Percentiles rank a stretch among this genome's conserved stretches.
Evolutionary conservation across 768 basidiomycete species (phyloP).

Genomic region (Kwoniella europaea): DNA sequence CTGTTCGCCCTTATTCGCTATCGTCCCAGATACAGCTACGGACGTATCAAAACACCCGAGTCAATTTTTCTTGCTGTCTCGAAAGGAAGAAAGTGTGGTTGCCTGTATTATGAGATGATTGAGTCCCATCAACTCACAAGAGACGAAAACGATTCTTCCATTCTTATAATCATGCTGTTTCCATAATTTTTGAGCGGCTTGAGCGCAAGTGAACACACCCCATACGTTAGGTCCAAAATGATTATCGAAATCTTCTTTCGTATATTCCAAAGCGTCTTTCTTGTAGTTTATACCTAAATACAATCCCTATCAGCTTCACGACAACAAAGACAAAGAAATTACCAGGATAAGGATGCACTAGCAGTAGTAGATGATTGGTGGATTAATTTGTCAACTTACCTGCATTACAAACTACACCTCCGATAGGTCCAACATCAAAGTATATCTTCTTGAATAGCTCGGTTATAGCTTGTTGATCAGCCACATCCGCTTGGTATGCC

Average conservation of each 20-base stretch:
- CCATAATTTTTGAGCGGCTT: conserved; percentile 53
- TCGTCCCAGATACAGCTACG: conserved; percentile 44
- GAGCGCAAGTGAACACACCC: conserved; percentile 48
- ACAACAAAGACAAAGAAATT: background rate
- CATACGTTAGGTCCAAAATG: conserved; percentile 50
- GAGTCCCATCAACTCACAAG: conserved; percentile 38
- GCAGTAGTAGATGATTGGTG: too few relatives aligned
- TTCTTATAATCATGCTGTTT: conserved; percentile 52
- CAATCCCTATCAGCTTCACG: background rate
- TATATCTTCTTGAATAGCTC: conserved; percentile 45
- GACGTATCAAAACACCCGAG: background rate
- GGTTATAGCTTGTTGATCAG: conserved; percentile 41
- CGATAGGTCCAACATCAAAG: conserved; percentile 52
- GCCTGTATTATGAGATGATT: too few relatives aligned
- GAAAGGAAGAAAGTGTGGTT: background rate
- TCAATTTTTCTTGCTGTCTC: background rate
- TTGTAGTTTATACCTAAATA: conserved; percentile 32
- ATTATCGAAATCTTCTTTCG: conserved; percentile 47
- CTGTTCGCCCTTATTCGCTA: conserved; percentile 43
- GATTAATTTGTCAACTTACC: conserved; percentile 32
- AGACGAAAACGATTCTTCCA: conserved; percentile 52
- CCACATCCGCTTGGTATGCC: conserved; percentile 53
- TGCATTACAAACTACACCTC: conserved; percentile 53
- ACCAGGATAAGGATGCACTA: too few relatives aligned
- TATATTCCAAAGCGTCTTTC: conserved; percentile 52